Percentiles rank a stretch among this genome's conserved stretches.
These are phyloP conservation scores for Parachaetomium inaequale DNA, from an alignment of 495 filamentous ascomycete genomes.

Conservation along the genomic window DNA sequence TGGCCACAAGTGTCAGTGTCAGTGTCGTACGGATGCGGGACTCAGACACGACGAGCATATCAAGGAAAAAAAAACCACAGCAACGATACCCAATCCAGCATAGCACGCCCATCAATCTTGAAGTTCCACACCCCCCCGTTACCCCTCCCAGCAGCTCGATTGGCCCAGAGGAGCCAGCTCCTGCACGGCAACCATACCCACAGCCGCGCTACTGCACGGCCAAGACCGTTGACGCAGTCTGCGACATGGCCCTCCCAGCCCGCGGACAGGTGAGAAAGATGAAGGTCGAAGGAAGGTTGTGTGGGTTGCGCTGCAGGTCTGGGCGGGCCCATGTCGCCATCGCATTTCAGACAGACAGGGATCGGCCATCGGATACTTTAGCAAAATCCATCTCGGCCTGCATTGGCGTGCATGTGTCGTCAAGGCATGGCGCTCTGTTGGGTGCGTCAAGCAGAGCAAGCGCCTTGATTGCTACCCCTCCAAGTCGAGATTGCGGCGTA, in stretches of 20 bases:
- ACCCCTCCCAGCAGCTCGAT: neutral
- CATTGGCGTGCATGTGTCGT: slow-evolving; percentile 1
- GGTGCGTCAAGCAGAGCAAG: too few species aligned
- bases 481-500: slow-evolving; percentile 2
- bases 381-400: slow-evolving; percentile 5
- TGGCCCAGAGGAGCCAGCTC: neutral
- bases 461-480: slow-evolving; percentile 11
- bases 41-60: neutral
- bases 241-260: neutral
- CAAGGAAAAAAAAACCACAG: neutral
- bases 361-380: slow-evolving; percentile 1
- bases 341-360: slow-evolving; percentile 9
- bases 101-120: too few species aligned
- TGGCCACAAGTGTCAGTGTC: neutral
- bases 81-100: neutral
- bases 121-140: neutral
- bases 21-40: neutral
- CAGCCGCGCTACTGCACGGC: slow-evolving; percentile 7
- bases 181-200: neutral
- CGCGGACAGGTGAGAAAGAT: too few species aligned
- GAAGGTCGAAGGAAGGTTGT: neutral
- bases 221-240: slow-evolving; percentile 1
- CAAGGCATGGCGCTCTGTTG: neutral
- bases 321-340: slow-evolving; percentile 7
- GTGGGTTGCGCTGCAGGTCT: slow-evolving; percentile 11